Evolutionary conservation across 1,284 basidiomycete species (phyloP).

Genomic region (Tylopilus sp.): DNA sequence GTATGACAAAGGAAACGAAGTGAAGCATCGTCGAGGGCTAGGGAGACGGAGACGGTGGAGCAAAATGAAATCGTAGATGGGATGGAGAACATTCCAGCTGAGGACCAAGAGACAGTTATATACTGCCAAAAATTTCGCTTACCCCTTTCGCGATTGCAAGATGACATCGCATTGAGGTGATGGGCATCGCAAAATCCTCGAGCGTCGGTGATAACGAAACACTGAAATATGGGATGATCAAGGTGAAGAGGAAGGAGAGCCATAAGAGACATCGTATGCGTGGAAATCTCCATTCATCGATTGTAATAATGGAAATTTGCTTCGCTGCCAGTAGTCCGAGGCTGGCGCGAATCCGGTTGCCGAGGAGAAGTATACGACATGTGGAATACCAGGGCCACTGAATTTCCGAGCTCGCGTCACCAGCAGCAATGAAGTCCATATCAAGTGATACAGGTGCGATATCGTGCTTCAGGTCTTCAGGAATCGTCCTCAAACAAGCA

Average conservation of each 20-base stretch:
- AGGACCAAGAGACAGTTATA: conserved; percentile 12
- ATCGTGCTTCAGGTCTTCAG: background rate
- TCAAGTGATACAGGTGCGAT: background rate
- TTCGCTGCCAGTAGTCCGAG: too few species aligned
- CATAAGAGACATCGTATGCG: background rate
- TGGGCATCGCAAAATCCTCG: background rate
- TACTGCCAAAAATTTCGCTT: background rate
- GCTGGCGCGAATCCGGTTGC: background rate
- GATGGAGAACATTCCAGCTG: background rate
- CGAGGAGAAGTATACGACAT: conserved; percentile 1
- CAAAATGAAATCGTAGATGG: background rate
- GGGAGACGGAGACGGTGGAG: background rate
- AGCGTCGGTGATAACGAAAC: conserved; percentile 2
- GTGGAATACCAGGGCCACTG: background rate
- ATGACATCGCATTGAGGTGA: background rate
- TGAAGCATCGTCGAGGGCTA: conserved; percentile 8
- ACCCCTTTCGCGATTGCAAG: background rate
- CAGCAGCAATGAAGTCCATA: background rate
- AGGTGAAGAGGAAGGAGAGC: conserved; percentile 2
- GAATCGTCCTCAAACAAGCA: conserved; percentile 4
- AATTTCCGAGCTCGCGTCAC: background rate
- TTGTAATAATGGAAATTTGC: background rate
- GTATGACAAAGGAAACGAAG: conserved; percentile 1
- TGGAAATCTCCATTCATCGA: background rate
- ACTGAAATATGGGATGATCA: background rate